Percentiles rank a stretch among this genome's conserved stretches.
These are phyloP conservation scores for Caryopteris hybrid DNA, from an alignment of 305 asterid genomes.

Conservation along the genomic window DNA sequence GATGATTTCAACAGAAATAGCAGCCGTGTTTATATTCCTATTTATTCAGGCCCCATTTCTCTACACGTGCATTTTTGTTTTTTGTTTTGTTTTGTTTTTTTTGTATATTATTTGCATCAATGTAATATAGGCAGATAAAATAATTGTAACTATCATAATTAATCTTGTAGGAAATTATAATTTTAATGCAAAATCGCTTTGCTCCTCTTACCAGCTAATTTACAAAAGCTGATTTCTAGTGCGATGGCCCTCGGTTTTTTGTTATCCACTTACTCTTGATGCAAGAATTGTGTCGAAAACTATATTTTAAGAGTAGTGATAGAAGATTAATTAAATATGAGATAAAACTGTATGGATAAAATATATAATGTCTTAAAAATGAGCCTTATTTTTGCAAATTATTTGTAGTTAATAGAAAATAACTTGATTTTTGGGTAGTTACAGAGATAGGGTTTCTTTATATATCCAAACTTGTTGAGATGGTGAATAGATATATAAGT, in stretches of 20 bases:
- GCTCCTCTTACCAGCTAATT: not conserved
- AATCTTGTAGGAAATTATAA: not conserved
- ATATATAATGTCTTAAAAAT: no score
- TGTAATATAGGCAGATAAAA: slow-evolving; percentile 20
- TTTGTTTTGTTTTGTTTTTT: slow-evolving; percentile 32
- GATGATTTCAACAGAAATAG: not conserved
- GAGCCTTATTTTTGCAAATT: no score
- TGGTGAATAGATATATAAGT: no score
- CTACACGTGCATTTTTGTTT: slow-evolving; percentile 19
- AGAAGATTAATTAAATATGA: no score
- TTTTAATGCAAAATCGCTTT: slow-evolving; percentile 18
- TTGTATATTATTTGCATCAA: slow-evolving; percentile 37
- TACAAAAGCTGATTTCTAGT: not conserved
- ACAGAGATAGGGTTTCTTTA: no score
- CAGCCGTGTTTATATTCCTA: slow-evolving; percentile 27
- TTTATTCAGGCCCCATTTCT: slow-evolving; percentile 31
- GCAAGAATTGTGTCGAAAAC: not conserved
- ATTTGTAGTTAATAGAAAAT: no score
- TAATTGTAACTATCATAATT: slow-evolving; percentile 18
- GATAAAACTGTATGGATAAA: no score
- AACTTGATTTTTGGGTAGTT: no score
- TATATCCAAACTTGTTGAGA: no score
- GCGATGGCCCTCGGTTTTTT: not conserved
- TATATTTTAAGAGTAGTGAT: not conserved
- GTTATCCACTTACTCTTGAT: not conserved